Evolutionary conservation across 495 filamentous ascomycete species (phyloP).

Genomic region (Talaromyces thailandensis): DNA sequence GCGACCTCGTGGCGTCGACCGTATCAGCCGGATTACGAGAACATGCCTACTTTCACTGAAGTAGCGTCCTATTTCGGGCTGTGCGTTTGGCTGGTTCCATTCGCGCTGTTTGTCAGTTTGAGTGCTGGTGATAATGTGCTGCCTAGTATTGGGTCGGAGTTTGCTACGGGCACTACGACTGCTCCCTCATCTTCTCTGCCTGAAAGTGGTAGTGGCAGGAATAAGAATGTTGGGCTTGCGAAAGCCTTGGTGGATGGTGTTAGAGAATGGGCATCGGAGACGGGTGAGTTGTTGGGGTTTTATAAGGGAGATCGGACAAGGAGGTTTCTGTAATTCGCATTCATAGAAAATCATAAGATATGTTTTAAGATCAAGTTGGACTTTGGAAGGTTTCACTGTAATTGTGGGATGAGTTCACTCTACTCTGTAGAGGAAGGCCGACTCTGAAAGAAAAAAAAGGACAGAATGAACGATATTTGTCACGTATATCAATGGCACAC

Average conservation of each 20-base stretch:
- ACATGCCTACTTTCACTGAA: slow-evolving; percentile 82
- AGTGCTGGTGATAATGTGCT: slow-evolving; percentile 91
- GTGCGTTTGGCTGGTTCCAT: slow-evolving; percentile 94
- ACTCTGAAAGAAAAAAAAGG: too few relatives aligned
- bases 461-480: background rate
- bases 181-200: slow-evolving; percentile 29
- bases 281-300: slow-evolving; percentile 62
- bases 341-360: background rate
- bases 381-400: background rate
- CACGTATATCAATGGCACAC: background rate
- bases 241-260: slow-evolving; percentile 79
- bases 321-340: slow-evolving; percentile 22
- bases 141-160: slow-evolving; percentile 70
- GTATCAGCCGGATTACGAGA: slow-evolving; percentile 43
- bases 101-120: slow-evolving; percentile 87
- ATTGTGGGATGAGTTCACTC: background rate
- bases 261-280: slow-evolving; percentile 63
- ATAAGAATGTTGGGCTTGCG: slow-evolving; percentile 71
- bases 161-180: slow-evolving; percentile 50
- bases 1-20: slow-evolving; percentile 40
- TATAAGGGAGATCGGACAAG: slow-evolving; percentile 46
- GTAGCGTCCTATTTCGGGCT: slow-evolving; percentile 94
- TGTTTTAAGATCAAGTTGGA: background rate
- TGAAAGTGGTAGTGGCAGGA: slow-evolving; percentile 34
- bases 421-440: background rate